Base-by-base conservation (phyloP, 2,329 filamentous ascomycete genomes). In the Ophiobolus disseminans region DNA sequence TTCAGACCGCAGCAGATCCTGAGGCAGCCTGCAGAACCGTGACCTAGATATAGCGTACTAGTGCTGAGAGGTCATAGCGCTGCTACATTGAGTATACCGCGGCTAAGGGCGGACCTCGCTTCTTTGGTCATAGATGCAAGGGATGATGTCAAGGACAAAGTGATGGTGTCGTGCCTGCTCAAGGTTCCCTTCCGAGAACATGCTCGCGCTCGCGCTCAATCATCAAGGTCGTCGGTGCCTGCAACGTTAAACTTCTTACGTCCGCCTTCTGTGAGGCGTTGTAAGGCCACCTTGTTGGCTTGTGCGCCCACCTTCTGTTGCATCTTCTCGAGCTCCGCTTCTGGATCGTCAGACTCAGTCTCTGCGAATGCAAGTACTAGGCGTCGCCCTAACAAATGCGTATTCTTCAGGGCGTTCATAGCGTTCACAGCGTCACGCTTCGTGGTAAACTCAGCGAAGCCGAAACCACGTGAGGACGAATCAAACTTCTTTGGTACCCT, bases 301-400 rank as follows among this genome's bases (percentile, higher is more conserved):
- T 97, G 93, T 52, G 87, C 86, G 54, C 90, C 90, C 69, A 95
- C 88, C 82, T 97, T 99, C 82, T 90, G 89, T 77, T 96, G 90
- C 88, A 99, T 96, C 78, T 91, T 93, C 72, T 89, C 87, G 70
- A 99, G 94, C 77, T 97, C 92, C 75, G 92, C 91, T 78, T 99
- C 94, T 3, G 94, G 87, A 77, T 97, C 92, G 60, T 94, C 82
- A 30, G 90, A 84, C 65, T 97, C 94, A 57, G 88, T 89, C 66
- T 91, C 87, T 30, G 92, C 93, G 76, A 91, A 97, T 71, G 97
- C 90, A 53, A 99, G 81, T 45, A 97, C 91, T 64, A 99, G 81
- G 67, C 88, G 87, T 52, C 94, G 86, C 47, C 94, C 94, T 47
- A 97, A 82, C 67, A 99, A 80, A 83, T 99, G 94, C 35, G 94